Evolutionary conservation across 2,329 filamentous ascomycete species (phyloP).

Genomic region (Akanthomyces muscarius): DNA sequence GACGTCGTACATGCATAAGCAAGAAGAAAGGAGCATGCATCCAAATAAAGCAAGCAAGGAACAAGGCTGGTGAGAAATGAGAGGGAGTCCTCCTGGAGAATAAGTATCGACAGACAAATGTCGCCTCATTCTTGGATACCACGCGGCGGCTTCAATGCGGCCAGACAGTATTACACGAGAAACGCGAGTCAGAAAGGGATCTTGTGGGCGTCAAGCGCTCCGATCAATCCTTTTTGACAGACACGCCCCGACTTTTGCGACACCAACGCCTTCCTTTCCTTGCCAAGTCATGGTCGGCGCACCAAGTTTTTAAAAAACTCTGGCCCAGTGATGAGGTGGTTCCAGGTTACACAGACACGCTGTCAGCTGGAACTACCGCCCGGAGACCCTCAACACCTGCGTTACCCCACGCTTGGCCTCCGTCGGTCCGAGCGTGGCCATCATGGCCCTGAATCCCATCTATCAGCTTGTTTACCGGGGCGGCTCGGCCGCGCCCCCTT

Average conservation of each 20-base stretch:
- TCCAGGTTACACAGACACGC: constrained; percentile 7
- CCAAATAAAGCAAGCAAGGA: no score
- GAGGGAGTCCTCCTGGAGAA: neutral
- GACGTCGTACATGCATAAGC: neutral
- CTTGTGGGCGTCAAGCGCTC: neutral
- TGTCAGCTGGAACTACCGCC: constrained; percentile 11
- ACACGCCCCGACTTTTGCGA: neutral
- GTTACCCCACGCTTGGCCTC: neutral
- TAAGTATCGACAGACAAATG: neutral
- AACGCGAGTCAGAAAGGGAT: neutral
- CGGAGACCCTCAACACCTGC: constrained; percentile 2
- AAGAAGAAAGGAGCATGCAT: neutral
- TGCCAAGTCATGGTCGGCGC: neutral
- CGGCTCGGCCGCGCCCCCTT: neutral
- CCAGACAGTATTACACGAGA: neutral
- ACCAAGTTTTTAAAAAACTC: neutral
- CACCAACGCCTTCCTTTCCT: neutral
- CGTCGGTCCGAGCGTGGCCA: neutral
- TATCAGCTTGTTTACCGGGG: neutral
- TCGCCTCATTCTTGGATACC: neutral
- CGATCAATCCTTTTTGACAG: neutral
- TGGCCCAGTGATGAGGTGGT: constrained; percentile 1
- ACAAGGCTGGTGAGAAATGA: neutral
- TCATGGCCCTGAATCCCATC: neutral
- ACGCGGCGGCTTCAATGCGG: neutral